These are phyloP conservation scores for Coemansia biformis DNA, from an alignment of 192 early-diverging fungal species.

Conservation along the genomic window DNA sequence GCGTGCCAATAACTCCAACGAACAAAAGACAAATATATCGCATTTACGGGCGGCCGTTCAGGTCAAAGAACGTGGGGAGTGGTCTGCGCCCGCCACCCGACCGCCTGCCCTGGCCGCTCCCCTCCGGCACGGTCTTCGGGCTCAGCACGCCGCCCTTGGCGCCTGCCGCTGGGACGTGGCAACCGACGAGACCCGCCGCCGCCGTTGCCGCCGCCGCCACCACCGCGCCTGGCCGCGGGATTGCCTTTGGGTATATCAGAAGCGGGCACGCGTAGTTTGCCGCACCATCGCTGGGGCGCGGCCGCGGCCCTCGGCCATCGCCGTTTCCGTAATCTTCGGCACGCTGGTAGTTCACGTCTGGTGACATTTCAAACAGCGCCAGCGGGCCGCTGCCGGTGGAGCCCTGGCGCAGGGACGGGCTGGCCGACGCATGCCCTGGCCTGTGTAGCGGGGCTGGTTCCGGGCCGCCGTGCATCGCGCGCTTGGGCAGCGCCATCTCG, in stretches of 20 bases:
- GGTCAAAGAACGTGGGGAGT: constrained; percentile 20
- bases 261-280: constrained; percentile 4
- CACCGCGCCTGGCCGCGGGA: constrained; percentile 46
- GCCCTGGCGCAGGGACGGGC: constrained; percentile 2
- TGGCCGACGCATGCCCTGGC: not conserved
- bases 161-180: constrained; percentile 4
- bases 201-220: too few relatives aligned
- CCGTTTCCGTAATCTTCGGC: too few relatives aligned
- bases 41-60: constrained; percentile 9
- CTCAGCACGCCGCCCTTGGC: constrained; percentile 1
- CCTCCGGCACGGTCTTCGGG: not conserved
- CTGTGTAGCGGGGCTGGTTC: not conserved
- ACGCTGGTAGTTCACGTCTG: constrained; percentile 14
- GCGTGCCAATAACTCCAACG: too few relatives aligned
- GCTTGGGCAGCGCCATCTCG: constrained; percentile 27
- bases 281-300: not conserved
- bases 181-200: too few relatives aligned
- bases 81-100: not conserved
- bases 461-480: constrained; percentile 11
- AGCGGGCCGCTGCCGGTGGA: constrained; percentile 12
- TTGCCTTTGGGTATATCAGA: constrained; percentile 33
- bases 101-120: not conserved
- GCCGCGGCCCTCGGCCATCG: too few relatives aligned
- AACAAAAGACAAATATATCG: too few relatives aligned
- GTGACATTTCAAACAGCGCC: constrained; percentile 31